Base-by-base conservation (phyloP, 108 stramenopile species). In the Fragilariopsis cylindrus region DNA sequence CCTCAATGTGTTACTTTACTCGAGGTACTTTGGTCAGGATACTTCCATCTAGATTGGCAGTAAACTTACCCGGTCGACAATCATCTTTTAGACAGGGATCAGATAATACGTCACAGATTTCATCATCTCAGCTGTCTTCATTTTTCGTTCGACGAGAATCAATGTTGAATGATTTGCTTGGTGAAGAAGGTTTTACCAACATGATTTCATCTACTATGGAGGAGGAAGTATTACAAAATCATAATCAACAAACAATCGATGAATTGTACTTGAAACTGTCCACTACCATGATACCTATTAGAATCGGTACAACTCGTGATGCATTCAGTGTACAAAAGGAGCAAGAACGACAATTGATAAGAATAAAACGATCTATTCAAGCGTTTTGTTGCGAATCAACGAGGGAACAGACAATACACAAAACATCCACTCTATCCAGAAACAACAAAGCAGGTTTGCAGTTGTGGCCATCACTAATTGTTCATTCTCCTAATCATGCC, bases 401-500 rank as follows among this genome's bases (percentile, higher is more conserved):
- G 42, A 41, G 0, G 43, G 21, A 7, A n/a, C 13, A 9, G 18
- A 53, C 72, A 57, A 12, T 45, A 6, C 19, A 7, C 64, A 3
- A 19, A 47, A 64, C 13, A 5, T 11, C 6, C 39, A 4, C 45
- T 39, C 7, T 9, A 45, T 11, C 0, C 47, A 19, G 53, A 45
- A 16, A 41, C 48, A 40, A 60, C 53, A 50, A 48, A 9, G 9
- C 18, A 19, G 46, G 19, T 42, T 44, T 53, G 40, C 41, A 57
- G 11, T 30, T 11, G 54, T 60, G 69, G 46, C 76, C 74, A 46
- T 71, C 82, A 3, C 64, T 88, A 42, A 53, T 78, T 12, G 81
- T 88, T 40, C 87, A 82, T 56, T 80, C 79, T 57, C 82, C 87
- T 15, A 58, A 80, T 46, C 81, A 85, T 63, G 84, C 75, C 3